Evolutionary conservation across 495 filamentous ascomycete genomes (phyloP), one percentile per base, ranked within the genome.

Genomic region (Poronia punctata): DNA sequence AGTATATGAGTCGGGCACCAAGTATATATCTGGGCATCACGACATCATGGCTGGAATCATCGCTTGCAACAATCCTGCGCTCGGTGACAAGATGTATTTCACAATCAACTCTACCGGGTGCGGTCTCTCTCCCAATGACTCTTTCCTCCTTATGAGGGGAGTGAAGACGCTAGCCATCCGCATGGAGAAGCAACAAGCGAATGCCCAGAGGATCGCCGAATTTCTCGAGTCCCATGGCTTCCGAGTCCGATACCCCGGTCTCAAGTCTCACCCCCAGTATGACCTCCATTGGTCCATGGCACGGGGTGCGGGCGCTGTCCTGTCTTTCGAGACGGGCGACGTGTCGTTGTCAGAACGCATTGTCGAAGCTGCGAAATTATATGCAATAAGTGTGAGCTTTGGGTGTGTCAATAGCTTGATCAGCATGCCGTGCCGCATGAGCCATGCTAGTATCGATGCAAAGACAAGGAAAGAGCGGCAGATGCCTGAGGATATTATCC

Each of bases 361-460:
- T 54, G 92, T 98, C 2, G 93, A 95, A 67, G 82, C 82, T 24
- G 86, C 92, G 3, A 75, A 84, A 48, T 66, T 98, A 18, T 98
- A 88, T 83, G 88, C 83, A 14, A 98, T 98, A 48, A 88, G 83
- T 46, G 92, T 98, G 38, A 92, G 85, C 50, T 98, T 98, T 59
- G 92, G 92, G 24, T 96, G 93, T 62, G 93, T 98, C 30, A 98
- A 98, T 64, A 92, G 85, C 65, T 61, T 98, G 63, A 98, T 98
- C 62, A 95, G 88, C 65, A 95, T 98, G 92, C 92, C 92, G 8
- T 98, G 92, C 52, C 86, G 85, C 45, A 98, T 98, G 92, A 97
- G 93, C 63, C 92, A 98, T 68, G 92, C 92, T 15, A 95, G 88
- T 57, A 98, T 98, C 60, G 93, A 97, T 61, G 84, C 83, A 45